Evolutionary conservation across 2,329 filamentous ascomycete genomes (phyloP), one percentile per base, ranked within the genome.

Genomic region (Ophiostoma perfectum): DNA sequence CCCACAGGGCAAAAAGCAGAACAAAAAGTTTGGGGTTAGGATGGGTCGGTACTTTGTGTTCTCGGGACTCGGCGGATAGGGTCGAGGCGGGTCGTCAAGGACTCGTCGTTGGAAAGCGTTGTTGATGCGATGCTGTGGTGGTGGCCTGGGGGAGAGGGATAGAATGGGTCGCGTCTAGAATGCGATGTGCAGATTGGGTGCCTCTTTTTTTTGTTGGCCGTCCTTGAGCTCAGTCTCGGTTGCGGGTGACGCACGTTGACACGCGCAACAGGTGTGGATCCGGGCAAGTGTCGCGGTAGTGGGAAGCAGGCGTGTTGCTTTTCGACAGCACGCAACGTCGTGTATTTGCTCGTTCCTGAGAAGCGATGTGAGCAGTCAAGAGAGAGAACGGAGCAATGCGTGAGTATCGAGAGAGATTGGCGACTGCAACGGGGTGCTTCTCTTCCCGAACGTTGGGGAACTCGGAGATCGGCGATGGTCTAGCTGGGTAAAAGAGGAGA

Each of bases 261-360:
- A 63, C 60, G 60, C 60, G 38, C 60, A 63, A 63, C 60, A 63
- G 60, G 60, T 42, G 60, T 63, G 60, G 60, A 63, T 63, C 60
- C 60, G 27, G 27, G 27, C 27, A 41, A 42, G 6, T 63, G 39
- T 39, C 39, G 60, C 38, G 60, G 60, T 63, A 42, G 60, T 39
- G 16, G 14, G 5, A 42, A 55, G 52, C 18, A 58, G 18, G 27
- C 18, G 52, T 36, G 3, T 55, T 36, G 49, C 6, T 8, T 27
- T 27, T 27, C 27, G 27, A 27, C 27, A 27, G 27, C 27, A 27
- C 27, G 27, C 16, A 55, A 55, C 16, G 49, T 18, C 42, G 49
- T 55, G 49, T 27, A 18, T 9, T 62, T 5, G n/a, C 27, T 18
- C 16, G 5, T 12, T 47, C 12, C 12, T 47, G n/a, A n/a, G n/a